phyloP scores from a whole-genome alignment of 768 basidiomycete genomes.

The Suillus bovinus region DNA sequence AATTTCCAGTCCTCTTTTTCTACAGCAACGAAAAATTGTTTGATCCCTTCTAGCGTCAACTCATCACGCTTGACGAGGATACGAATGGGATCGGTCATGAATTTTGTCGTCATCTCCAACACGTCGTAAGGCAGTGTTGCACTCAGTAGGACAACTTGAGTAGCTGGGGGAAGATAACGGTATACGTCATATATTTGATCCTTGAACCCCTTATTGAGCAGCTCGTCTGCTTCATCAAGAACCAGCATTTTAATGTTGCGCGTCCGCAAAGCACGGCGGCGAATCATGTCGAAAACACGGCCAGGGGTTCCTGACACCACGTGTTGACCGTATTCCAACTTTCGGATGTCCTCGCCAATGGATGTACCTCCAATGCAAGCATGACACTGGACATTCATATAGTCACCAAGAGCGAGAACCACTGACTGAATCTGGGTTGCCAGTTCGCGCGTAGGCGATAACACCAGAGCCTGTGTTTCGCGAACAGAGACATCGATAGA shows the following conservation, averaged over 20 bases:
- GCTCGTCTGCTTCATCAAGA: conserved; percentile 93
- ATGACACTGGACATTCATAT: conserved; percentile 99
- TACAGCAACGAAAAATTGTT: conserved; percentile 97
- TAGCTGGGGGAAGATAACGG: conserved; percentile 94
- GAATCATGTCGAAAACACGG: conserved; percentile 99
- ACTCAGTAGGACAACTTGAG: conserved; percentile 95
- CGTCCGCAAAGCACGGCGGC: conserved; percentile 87
- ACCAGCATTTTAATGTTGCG: conserved; percentile 98
- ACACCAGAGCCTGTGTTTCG: conserved; percentile 93
- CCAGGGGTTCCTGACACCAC: conserved; percentile 97
- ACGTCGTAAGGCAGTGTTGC: conserved; percentile 97
- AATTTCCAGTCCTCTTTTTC: conserved; percentile 99
- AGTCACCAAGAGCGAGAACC: conserved; percentile 93
- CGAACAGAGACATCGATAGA: conserved; percentile 94
- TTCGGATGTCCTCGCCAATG: conserved; percentile 96
- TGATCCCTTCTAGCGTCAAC: conserved; percentile 94
- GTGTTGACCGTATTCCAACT: conserved; percentile 96
- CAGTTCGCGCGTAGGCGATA: conserved; percentile 97
- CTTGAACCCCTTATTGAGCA: conserved; percentile 98
- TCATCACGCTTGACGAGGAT: conserved; percentile 99
- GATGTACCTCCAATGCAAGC: conserved; percentile 98
- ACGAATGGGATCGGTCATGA: conserved; percentile 98
- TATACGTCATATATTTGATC: conserved; percentile 99
- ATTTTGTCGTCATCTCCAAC: conserved; percentile 98
- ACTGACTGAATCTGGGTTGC: conserved; percentile 99